Conservation (phyloP, 768 basidiomycete genomes). For the Termitomyces titanicus region DNA sequence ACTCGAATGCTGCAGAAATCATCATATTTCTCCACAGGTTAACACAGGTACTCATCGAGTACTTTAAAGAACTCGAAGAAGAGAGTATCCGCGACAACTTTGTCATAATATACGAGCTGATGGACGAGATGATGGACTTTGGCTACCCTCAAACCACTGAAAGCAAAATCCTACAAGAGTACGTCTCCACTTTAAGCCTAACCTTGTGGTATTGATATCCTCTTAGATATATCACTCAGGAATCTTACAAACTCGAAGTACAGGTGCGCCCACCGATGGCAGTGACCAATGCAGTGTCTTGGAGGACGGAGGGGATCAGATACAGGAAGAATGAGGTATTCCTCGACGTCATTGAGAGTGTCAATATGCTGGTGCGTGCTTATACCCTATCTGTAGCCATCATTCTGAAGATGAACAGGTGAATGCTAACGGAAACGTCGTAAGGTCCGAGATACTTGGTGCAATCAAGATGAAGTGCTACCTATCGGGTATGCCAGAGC, state of each 20-base stretch:
- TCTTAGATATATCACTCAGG: slow-evolving; percentile 92
- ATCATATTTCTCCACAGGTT: slow-evolving; percentile 96
- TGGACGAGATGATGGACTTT: slow-evolving; percentile 99
- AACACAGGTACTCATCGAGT: slow-evolving; percentile 89
- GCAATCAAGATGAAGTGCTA: slow-evolving; percentile 99
- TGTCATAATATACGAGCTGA: slow-evolving; percentile 96
- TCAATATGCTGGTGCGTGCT: slow-evolving; percentile 82
- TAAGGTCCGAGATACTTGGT: slow-evolving; percentile 96
- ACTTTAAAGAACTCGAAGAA: slow-evolving; percentile 99
- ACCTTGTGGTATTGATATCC: not conserved
- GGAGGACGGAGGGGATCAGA: slow-evolving; percentile 95
- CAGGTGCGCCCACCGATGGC: slow-evolving; percentile 93
- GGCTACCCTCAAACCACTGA: slow-evolving; percentile 99
- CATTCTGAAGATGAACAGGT: slow-evolving; percentile 48
- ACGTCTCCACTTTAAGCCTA: slow-evolving; percentile 22
- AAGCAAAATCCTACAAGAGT: slow-evolving; percentile 98
- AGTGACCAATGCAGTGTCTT: slow-evolving; percentile 97
- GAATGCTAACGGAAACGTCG: slow-evolving; percentile 95
- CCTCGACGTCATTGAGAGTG: slow-evolving; percentile 96
- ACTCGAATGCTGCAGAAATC: slow-evolving; percentile 93
- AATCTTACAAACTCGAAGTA: slow-evolving; percentile 94
- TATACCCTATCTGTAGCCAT: not conserved
- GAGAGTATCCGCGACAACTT: slow-evolving; percentile 99
- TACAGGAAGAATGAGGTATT: slow-evolving; percentile 99
- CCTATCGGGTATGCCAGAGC: slow-evolving; percentile 98